Conservation (phyloP, 768 basidiomycete species). For the Phallus indusiatus region DNA sequence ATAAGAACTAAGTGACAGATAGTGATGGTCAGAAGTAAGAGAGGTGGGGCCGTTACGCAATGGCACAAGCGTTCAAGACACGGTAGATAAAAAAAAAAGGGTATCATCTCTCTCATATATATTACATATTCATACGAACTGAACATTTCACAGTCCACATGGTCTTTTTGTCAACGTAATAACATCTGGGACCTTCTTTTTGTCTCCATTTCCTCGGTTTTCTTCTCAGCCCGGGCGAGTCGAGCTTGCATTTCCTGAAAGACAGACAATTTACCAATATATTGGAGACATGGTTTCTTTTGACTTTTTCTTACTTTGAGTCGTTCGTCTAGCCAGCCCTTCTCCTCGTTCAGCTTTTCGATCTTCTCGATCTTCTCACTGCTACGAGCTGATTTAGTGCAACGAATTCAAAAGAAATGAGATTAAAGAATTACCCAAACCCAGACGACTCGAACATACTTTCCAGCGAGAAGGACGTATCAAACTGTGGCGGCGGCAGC, state of each 20-base stretch:
- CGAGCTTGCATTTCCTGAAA: constrained; percentile 9
- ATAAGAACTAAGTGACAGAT: not conserved
- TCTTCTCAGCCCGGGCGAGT: constrained; percentile 9
- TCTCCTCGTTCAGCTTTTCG: constrained; percentile 68
- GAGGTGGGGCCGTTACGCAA: not conserved
- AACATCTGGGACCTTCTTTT: constrained; percentile 4
- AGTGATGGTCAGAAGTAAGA: constrained; percentile 4
- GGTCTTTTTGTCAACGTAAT: not conserved
- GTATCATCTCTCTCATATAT: not conserved
- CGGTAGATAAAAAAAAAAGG: not conserved
- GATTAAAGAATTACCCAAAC: not conserved
- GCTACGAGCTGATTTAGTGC: not conserved
- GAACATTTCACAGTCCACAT: not conserved
- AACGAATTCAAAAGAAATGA: not conserved
- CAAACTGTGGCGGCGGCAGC: constrained; percentile 40
- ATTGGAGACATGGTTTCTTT: not conserved
- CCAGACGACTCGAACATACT: constrained; percentile 30
- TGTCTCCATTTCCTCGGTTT: constrained; percentile 1
- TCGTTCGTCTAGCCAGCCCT: constrained; percentile 68
- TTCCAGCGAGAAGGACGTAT: constrained; percentile 33
- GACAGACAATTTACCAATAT: not conserved
- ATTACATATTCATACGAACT: not conserved
- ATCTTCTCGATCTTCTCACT: constrained; percentile 22
- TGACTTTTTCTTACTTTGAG: constrained; percentile 58
- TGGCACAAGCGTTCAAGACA: not conserved